Percentiles rank a stretch among this genome's conserved stretches.
Evolutionary conservation across 2,329 filamentous ascomycete genomes (phyloP).

Genomic region (Penicillium hordei): DNA sequence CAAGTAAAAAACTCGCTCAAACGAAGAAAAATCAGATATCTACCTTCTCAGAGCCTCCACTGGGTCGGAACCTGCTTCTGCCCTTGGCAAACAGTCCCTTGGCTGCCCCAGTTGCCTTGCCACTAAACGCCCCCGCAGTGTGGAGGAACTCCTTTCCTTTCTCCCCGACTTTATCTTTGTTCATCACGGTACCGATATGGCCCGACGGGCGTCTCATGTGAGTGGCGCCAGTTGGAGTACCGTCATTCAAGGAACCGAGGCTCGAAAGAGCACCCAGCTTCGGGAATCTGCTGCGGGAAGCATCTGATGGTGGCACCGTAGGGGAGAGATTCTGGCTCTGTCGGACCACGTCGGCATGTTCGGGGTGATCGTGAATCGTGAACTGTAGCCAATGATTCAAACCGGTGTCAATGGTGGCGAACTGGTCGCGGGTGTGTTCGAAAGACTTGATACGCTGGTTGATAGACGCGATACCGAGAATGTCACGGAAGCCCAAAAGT

Average conservation of each 20-base stretch:
- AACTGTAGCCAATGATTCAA: slow-evolving; percentile 61
- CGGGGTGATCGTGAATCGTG: slow-evolving; percentile 52
- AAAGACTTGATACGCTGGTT: slow-evolving; percentile 72
- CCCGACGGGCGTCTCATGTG: slow-evolving; percentile 39
- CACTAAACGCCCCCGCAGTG: slow-evolving; percentile 69
- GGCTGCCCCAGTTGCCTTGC: slow-evolving; percentile 73
- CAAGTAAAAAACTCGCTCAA: slow-evolving; percentile 8
- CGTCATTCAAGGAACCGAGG: slow-evolving; percentile 33
- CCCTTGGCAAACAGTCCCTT: slow-evolving; percentile 91
- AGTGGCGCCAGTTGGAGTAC: slow-evolving; percentile 33
- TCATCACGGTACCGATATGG: slow-evolving; percentile 44
- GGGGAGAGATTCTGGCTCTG: slow-evolving; percentile 36
- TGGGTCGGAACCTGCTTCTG: slow-evolving; percentile 74
- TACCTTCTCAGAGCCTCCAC: slow-evolving; percentile 73
- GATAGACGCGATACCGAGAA: slow-evolving; percentile 66
- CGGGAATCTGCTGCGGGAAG: slow-evolving; percentile 41
- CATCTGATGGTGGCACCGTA: slow-evolving; percentile 30
- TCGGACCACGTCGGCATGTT: slow-evolving; percentile 50
- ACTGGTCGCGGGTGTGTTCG: slow-evolving; percentile 68
- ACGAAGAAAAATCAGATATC: slow-evolving; percentile 49
- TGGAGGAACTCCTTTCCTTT: slow-evolving; percentile 89
- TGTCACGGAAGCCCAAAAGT: slow-evolving; percentile 69
- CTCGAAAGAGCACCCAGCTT: slow-evolving; percentile 40
- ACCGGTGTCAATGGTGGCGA: slow-evolving; percentile 71
- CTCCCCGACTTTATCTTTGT: slow-evolving; percentile 66